A percentile compares a stretch with the other conserved stretches of the same genome.
These are phyloP conservation scores for Ophiostoma himal-ulmi DNA, from an alignment of 2,329 filamentous ascomycete genomes.

Conservation along the genomic window DNA sequence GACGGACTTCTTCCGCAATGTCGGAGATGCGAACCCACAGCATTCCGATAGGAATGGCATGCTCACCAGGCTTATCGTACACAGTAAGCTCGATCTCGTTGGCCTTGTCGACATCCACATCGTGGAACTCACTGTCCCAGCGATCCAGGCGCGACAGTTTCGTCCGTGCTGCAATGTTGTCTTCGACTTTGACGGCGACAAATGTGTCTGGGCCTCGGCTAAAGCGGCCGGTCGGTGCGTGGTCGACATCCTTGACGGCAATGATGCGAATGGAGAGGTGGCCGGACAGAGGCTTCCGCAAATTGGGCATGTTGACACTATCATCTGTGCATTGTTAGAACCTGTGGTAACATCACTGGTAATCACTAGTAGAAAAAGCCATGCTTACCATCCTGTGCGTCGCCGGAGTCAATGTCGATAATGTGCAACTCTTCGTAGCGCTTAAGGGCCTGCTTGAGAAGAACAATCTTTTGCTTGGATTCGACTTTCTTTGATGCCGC, in stretches of 20 bases:
- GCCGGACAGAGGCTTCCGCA: conserved; percentile 92
- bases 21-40: conserved; percentile 96
- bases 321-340: conserved; percentile 58
- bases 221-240: conserved; percentile 78
- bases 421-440: conserved; percentile 96
- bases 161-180: conserved; percentile 82
- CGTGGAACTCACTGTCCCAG: conserved; percentile 89
- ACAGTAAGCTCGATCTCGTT: conserved; percentile 98
- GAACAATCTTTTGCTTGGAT: conserved; percentile 95
- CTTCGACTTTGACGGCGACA: conserved; percentile 93
- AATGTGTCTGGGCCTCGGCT: conserved; percentile 90
- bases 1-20: conserved; percentile 93
- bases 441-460: conserved; percentile 91
- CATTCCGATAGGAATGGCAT: conserved; percentile 87
- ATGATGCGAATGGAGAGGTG: conserved; percentile 81
- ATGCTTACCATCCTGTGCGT: conserved; percentile 70
- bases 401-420: conserved; percentile 77
- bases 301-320: conserved; percentile 88
- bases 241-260: conserved; percentile 89
- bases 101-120: conserved; percentile 92
- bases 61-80: conserved; percentile 89
- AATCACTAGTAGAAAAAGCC: neutral
- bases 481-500: conserved; percentile 84
- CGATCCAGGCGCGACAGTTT: conserved; percentile 77
- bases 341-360: neutral